Percentiles rank a stretch among this genome's conserved stretches.
These are phyloP conservation scores for Verbena officinalis DNA, from an alignment of 257 asterid genomes.

Conservation along the genomic window DNA sequence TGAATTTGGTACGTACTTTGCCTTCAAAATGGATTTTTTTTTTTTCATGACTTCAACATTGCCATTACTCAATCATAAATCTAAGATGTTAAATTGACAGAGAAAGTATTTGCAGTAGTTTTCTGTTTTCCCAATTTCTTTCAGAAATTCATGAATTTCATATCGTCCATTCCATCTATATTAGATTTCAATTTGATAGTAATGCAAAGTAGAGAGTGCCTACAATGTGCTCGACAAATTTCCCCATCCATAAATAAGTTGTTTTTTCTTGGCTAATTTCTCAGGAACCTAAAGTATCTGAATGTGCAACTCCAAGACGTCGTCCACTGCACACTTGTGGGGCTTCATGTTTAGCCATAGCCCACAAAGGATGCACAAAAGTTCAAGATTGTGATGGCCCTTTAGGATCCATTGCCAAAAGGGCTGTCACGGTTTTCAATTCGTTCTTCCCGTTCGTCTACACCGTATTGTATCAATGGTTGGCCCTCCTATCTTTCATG, in stretches of 20 bases:
- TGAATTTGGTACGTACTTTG: constrained; percentile 31
- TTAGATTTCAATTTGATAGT: background rate
- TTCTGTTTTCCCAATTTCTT: too few species aligned
- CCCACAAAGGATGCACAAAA: constrained; percentile 41
- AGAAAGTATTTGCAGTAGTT: too few species aligned
- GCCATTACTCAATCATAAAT: too few species aligned
- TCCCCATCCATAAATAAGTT: background rate
- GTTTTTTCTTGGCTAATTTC: background rate
- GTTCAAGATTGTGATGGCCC: constrained; percentile 44
- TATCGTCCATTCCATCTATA: background rate
- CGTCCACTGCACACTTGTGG: constrained; percentile 66
- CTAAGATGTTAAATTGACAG: too few species aligned
- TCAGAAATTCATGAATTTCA: background rate
- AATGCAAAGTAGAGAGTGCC: background rate
- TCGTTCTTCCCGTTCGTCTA: constrained; percentile 36
- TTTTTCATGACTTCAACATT: background rate
- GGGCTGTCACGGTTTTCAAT: constrained; percentile 8
- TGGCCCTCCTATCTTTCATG: constrained; percentile 39
- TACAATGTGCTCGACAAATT: background rate
- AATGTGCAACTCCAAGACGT: constrained; percentile 34
- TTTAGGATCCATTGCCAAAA: constrained; percentile 40
- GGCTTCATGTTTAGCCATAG: constrained; percentile 43
- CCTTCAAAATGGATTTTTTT: background rate
- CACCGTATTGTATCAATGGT: constrained; percentile 37
- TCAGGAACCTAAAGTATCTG: constrained; percentile 30